Base-by-base conservation (phyloP, 768 basidiomycete genomes). In the Kwoniella bestiolae region DNA sequence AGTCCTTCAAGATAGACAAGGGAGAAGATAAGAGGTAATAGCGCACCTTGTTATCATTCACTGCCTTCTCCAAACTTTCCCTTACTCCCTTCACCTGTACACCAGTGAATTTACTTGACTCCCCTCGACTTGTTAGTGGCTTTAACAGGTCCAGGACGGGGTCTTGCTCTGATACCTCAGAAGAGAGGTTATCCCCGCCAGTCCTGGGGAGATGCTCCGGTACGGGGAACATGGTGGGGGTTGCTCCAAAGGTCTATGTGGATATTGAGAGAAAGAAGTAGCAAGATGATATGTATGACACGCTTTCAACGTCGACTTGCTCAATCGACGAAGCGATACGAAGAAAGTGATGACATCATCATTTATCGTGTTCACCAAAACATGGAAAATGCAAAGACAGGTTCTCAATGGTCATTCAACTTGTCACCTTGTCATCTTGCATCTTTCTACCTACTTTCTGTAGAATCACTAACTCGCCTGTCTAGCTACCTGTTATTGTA, bases 11-110 rank as follows among this genome's bases (percentile, higher is more conserved):
- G 2, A 9, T 26, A 11, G 26, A 32, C 32, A 21, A 25, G 23
- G 2, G 21, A 47, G 0, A 21, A 34, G 12, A 16, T 28, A 28
- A 31, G 3, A 35, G n/a, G 28, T 32, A 28, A 55, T 34, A 38
- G 56, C 81, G 55, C 74, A 91, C 92, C 84, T 91, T 90, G 11
- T 90, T 91, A 35, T 83, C 82, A 25, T 82, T 81, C 65, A 94
- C 90, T 12, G 88, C 87, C 50, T 86, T 84, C 70, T 94, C 87
- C 29, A 95, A 84, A 75, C 91, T 89, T 0, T 82, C 76, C 41
- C 74, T n/a, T 5, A 76, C 71, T 6, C 25, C 49, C 23, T 26
- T 62, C 8, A 72, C 70, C 35, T 71, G 60, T 8, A 38, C 11
- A 25, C 60, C 70, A 9, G 72, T 62, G 56, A 62, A 66, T 58